Conservation (phyloP, 768 basidiomycete genomes). For the Mycena chlorophos region DNA sequence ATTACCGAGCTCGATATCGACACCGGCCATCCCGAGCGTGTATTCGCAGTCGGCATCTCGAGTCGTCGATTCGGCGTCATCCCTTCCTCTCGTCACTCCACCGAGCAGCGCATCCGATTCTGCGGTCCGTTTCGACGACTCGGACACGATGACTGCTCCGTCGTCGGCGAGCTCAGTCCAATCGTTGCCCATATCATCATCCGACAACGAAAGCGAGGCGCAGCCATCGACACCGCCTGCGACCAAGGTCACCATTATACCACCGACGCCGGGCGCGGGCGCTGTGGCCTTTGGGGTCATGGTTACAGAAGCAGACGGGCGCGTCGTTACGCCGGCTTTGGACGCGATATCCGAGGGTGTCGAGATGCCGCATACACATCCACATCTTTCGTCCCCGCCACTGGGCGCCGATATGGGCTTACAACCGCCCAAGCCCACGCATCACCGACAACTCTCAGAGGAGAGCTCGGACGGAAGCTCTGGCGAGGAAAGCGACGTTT, state of each 20-base stretch:
- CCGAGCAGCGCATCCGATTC: conserved; percentile 21
- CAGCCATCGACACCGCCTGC: conserved; percentile 16
- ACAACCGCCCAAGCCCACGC: conserved; percentile 18
- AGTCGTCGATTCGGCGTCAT: conserved; percentile 37
- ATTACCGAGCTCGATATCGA: conserved; percentile 42
- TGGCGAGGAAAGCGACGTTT: conserved; percentile 42
- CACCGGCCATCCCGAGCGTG: conserved; percentile 35
- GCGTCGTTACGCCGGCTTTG: neutral
- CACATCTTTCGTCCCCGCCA: no score
- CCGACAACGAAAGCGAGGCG: neutral
- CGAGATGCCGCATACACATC: neutral
- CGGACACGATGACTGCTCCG: conserved; percentile 15
- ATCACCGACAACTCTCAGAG: conserved; percentile 19
- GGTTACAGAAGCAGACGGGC: neutral
- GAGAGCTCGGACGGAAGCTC: conserved; percentile 41
- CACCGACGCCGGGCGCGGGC: conserved; percentile 13
- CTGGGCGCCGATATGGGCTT: no score
- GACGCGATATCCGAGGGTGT: conserved; percentile 9
- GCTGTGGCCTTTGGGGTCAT: conserved; percentile 2
- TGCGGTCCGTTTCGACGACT: conserved; percentile 15
- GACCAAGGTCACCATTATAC: conserved; percentile 16
- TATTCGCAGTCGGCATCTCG: conserved; percentile 30
- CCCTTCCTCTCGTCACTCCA: conserved; percentile 32
- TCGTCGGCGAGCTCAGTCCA: conserved; percentile 20
- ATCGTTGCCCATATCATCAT: conserved; percentile 11